Evolutionary conservation across 805 yeast genomes (phyloP).

Genomic region (Suhomyces emberorum): DNA sequence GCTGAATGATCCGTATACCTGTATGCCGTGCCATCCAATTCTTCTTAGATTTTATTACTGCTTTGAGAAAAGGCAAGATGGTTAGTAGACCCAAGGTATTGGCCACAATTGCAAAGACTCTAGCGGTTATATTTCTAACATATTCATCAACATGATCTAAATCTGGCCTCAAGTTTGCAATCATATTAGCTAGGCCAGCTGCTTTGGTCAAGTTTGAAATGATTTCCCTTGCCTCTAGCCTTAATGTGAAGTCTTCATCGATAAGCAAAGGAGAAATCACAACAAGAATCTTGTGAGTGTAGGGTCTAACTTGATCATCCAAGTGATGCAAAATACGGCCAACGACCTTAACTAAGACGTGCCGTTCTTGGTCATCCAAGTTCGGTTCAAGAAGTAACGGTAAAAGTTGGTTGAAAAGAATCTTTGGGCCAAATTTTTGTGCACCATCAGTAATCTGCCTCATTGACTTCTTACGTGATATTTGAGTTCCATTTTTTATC

Average conservation of each 20-base stretch:
- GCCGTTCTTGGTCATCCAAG: constrained; percentile 80
- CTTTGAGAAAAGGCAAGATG: constrained; percentile 74
- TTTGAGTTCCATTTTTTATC: constrained; percentile 76
- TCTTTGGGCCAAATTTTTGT: constrained; percentile 61
- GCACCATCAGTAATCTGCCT: constrained; percentile 65
- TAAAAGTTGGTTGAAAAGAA: constrained; percentile 65
- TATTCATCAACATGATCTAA: constrained; percentile 80
- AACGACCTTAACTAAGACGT: constrained; percentile 70
- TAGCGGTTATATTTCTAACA: constrained; percentile 69
- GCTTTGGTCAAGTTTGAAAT: constrained; percentile 72
- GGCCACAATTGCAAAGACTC: constrained; percentile 82
- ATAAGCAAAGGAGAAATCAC: constrained; percentile 77
- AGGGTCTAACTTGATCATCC: constrained; percentile 66
- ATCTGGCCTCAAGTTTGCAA: constrained; percentile 77
- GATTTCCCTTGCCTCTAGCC: constrained; percentile 77
- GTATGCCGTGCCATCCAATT: constrained; percentile 83
- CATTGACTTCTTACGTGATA: constrained; percentile 64
- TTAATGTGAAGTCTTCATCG: constrained; percentile 72
- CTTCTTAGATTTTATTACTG: constrained; percentile 73
- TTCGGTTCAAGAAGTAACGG: constrained; percentile 72
- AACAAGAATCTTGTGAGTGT: constrained; percentile 63
- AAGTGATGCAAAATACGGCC: constrained; percentile 66
- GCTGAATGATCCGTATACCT: constrained; percentile 74
- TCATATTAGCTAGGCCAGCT: constrained; percentile 77
- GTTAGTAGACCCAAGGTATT: constrained; percentile 70